Percentiles rank a stretch among this genome's conserved stretches.
These are phyloP conservation scores for Styphnolobium japonicum DNA, from an alignment of 306 rosid genomes.

Conservation along the genomic window DNA sequence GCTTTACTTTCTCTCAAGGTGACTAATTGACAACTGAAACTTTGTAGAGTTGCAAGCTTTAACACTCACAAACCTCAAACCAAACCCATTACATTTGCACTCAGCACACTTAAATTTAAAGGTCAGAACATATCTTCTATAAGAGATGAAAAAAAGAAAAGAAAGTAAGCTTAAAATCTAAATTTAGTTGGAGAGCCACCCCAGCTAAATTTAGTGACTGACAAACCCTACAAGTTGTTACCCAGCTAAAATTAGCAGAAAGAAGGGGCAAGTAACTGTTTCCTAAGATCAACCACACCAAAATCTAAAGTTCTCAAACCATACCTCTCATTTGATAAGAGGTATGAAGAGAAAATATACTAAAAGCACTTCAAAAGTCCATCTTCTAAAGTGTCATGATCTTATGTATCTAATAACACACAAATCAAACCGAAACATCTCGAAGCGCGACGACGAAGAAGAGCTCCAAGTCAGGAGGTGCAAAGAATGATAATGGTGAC, in stretches of 20 bases:
- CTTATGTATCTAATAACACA: conserved; percentile 28
- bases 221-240: conserved; percentile 52
- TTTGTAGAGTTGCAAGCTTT: conserved; percentile 38
- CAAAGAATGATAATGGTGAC: conserved; percentile 77
- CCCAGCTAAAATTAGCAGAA: conserved; percentile 38
- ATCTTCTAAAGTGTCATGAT: conserved; percentile 36
- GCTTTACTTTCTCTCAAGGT: conserved; percentile 40
- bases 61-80: conserved; percentile 37
- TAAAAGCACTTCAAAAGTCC: conserved; percentile 40
- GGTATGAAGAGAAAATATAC: conserved; percentile 9
- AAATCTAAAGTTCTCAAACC: conserved; percentile 22
- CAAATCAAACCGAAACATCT: conserved; percentile 68
- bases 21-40: conserved; percentile 39
- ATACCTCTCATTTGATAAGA: conserved; percentile 16
- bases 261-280: conserved; percentile 28
- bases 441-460: conserved; percentile 61
- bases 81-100: conserved; percentile 54
- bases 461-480: conserved; percentile 90
- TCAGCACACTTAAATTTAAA: conserved; percentile 45
- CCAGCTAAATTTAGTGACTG: conserved; percentile 46
- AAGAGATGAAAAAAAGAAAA: neutral
- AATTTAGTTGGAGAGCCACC: conserved; percentile 40
- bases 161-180: conserved; percentile 28
- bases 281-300: conserved; percentile 45
- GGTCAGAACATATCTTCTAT: conserved; percentile 48